Evolutionary conservation across 2,329 filamentous ascomycete species (phyloP), one percentile per base, ranked within the genome.

Genomic region (Penicillium crustosum): DNA sequence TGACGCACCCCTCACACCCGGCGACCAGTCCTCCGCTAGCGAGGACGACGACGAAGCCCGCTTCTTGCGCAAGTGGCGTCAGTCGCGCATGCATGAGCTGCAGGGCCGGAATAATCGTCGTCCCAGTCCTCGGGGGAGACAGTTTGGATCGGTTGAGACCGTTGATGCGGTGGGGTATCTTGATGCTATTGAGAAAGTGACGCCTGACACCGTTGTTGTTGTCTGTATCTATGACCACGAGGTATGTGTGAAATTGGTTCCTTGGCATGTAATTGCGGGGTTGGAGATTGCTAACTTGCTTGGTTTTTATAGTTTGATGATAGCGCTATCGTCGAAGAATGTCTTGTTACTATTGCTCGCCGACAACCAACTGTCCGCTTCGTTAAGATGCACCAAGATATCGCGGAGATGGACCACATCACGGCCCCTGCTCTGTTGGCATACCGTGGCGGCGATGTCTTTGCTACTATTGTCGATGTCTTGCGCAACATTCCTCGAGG

Each of bases 101-200:
- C 91, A 81, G 79, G 79, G 66, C 65, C 81, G 86, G 49, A 82
- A 83, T 61, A 89, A 82, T 61, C 81, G 89, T 68, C 85, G 87
- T 68, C 88, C 86, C 52, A 93, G 88, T 73, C 91, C 91, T 0
- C 92, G 88, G 67, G 84, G 89, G 62, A 82, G 90, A 63, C 81
- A 88, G 57, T 97, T 89, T 72, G 94, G 94, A 23, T 84, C 83
- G 13, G 79, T 97, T 61, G 89, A 93, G 61, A 83, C 86, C 58
- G 94, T 97, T 1, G 93, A 97, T 79, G 93, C 91, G 8, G 81
- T 89, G 63, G 94, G 93, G 19, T 99, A 96, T 69, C 83, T 99
- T n/a, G 93, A 97, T 75, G 93, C 93, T 55, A 91, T 97, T 66
- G 94, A 99, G 78, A 94, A 91, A 77, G 91, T 93, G 5, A 82